Percentiles rank a stretch among this genome's conserved stretches.
phyloP scores from a whole-genome alignment of 2,329 filamentous ascomycete genomes.

The Aspergillus flavus region DNA sequence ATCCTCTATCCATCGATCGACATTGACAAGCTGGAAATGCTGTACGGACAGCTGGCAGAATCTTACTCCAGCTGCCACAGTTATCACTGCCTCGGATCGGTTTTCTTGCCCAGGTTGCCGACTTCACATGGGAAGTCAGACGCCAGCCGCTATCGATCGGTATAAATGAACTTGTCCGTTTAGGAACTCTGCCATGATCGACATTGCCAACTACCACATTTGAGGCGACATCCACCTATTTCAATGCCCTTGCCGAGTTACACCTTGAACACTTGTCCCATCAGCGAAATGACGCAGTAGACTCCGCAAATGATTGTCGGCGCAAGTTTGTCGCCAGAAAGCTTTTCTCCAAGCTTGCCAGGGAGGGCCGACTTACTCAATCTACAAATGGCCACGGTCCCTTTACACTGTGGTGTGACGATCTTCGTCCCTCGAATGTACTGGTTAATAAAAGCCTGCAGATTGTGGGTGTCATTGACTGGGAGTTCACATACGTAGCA shows the following conservation, averaged over 20 bases:
- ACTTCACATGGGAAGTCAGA: slow-evolving; percentile 27
- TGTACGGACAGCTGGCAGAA: slow-evolving; percentile 47
- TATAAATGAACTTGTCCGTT: slow-evolving; percentile 44
- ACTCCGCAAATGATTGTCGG: slow-evolving; percentile 26
- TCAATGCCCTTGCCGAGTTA: slow-evolving; percentile 42
- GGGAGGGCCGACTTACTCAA: slow-evolving; percentile 12
- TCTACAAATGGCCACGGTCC: too few species aligned
- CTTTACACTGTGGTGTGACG: too few species aligned
- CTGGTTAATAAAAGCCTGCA: too few species aligned
- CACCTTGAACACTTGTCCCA: slow-evolving; percentile 44
- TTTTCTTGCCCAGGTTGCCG: slow-evolving; percentile 32
- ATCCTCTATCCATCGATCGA: slow-evolving; percentile 17
- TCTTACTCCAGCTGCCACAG: slow-evolving; percentile 43
- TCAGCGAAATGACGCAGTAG: slow-evolving; percentile 44
- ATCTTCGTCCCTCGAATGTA: too few species aligned
- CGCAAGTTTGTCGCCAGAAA: slow-evolving; percentile 24
- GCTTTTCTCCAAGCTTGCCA: slow-evolving; percentile 25
- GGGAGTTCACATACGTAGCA: slow-evolving; percentile 30
- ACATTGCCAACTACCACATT: slow-evolving; percentile 26
- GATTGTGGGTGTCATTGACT: slow-evolving; percentile 17
- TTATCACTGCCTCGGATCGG: slow-evolving; percentile 45
- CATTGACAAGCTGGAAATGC: slow-evolving; percentile 8
- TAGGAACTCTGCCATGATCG: slow-evolving; percentile 26
- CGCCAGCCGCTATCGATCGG: slow-evolving; percentile 45
- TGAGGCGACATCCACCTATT: slow-evolving; percentile 42